Evolutionary conservation across 352 stramenopile species (phyloP), one percentile per base, ranked within the genome.

Genomic region (Phytophthora sp.): DNA sequence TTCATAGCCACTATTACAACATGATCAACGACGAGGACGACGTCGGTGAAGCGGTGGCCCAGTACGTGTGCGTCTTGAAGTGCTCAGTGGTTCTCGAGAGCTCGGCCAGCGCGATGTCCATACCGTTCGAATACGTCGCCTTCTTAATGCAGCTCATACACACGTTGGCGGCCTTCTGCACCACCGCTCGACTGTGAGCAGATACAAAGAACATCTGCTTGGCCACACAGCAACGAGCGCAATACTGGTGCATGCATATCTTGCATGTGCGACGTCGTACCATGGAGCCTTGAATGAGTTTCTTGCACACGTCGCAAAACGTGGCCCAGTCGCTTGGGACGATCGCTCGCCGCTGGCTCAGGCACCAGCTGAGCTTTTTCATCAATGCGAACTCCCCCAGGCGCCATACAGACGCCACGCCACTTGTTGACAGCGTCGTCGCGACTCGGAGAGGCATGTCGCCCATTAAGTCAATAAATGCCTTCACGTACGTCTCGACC

Each of bases 401-500:
- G 38, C 72, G 74, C 60, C 70, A 82, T 2, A 79, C 70, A 0
- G 66, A 73, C 36, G 79, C 74, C 1, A 82, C 41, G 1, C 70
- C 62, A 29, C 64, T 76, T 2, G 71, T 73, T 4, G 67, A 63
- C 35, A 78, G 33, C 7, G 52, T 69, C 8, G 63, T 77, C 11
- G 66, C 67, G 11, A 82, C 50, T 5, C 62, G 30, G 30, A 72
- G 58, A 6, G 74, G 74, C 70, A 82, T 71, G 39, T 74, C 70
- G 29, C 74, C 74, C 36, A 71, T 76, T 2, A 78, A 27, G 13
- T 82, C 71, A 24, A 80, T 51, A 42, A 74, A 80, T 5, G 57
- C 74, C 57, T 76, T 80, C 11, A 76, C 65, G 42, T 74, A 78
- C 26, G 65, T 77, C 44, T 79, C 68, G 9, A 87, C 64, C n/a